Percentiles rank a stretch among this genome's conserved stretches.
Conservation (phyloP, 2,329 filamentous ascomycete species). For the Alternaria novae-zelandiae region DNA sequence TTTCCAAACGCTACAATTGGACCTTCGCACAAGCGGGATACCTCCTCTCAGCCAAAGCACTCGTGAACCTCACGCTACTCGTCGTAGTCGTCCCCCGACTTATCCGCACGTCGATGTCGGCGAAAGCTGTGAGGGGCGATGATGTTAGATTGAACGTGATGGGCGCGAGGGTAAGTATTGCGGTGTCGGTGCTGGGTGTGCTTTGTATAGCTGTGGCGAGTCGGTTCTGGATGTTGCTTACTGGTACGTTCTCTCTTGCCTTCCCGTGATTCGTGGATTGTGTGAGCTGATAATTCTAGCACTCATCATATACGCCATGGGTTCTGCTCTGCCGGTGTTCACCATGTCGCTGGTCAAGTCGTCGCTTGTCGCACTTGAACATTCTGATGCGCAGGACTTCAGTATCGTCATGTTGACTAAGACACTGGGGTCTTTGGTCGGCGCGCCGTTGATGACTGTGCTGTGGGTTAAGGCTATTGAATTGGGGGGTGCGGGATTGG, state of each 20-base stretch:
- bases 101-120: constrained; percentile 37
- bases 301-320: constrained; percentile 46
- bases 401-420: constrained; percentile 48
- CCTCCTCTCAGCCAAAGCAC: constrained; percentile 47
- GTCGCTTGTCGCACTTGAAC: constrained; percentile 34
- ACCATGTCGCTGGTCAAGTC: constrained; percentile 48
- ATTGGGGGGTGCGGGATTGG: constrained; percentile 39
- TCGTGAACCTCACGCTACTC: constrained; percentile 45
- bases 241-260: constrained; percentile 19
- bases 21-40: constrained; percentile 47
- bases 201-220: constrained; percentile 41
- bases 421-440: constrained; percentile 44
- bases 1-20: constrained; percentile 49
- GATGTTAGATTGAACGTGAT: constrained; percentile 41
- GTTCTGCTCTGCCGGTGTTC: constrained; percentile 48
- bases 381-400: constrained; percentile 43
- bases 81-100: constrained; percentile 42
- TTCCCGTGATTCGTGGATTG: neutral
- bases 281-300: constrained; percentile 23
- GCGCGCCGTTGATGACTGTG: constrained; percentile 46
- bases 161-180: constrained; percentile 40
- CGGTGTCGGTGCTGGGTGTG: constrained; percentile 43
- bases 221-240: constrained; percentile 42
- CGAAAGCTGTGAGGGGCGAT: constrained; percentile 29
- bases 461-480: constrained; percentile 47